phyloP scores from a whole-genome alignment of 108 stramenopile species.

The Cyclotella choctawhatcheeana region DNA sequence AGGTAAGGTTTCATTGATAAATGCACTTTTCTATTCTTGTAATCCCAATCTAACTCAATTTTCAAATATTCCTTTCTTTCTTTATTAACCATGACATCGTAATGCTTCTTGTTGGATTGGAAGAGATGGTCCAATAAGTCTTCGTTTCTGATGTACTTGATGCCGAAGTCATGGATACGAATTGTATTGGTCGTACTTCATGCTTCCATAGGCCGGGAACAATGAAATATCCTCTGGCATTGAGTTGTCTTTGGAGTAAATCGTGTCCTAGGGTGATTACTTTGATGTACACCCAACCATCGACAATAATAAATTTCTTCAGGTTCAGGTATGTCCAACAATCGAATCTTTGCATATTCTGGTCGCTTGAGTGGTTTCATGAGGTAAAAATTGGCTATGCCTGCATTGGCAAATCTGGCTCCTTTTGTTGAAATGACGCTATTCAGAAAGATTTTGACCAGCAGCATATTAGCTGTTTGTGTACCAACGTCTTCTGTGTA shows the following conservation, averaged over 20 bases:
- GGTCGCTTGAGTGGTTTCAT: slow-evolving; percentile 23
- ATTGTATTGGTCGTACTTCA: slow-evolving; percentile 18
- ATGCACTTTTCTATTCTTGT: background rate
- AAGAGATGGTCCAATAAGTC: slow-evolving; percentile 39
- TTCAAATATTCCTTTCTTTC: background rate
- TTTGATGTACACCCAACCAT: background rate
- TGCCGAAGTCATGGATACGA: slow-evolving; percentile 19
- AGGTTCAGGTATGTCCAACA: slow-evolving; percentile 34
- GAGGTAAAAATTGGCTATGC: background rate
- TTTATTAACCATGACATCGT: background rate
- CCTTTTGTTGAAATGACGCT: slow-evolving; percentile 38
- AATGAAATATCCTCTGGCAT: background rate
- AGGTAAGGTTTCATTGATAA: slow-evolving; percentile 13
- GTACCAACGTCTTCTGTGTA: slow-evolving; percentile 22
- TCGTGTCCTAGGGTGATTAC: slow-evolving; percentile 1
- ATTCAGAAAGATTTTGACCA: slow-evolving; percentile 20
- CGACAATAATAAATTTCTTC: background rate
- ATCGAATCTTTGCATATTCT: slow-evolving; percentile 49
- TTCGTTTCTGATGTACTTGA: slow-evolving; percentile 27
- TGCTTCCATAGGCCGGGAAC: slow-evolving; percentile 16
- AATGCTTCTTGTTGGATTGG: slow-evolving; percentile 12
- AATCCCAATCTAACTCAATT: background rate
- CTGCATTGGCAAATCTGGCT: slow-evolving; percentile 31
- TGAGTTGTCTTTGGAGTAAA: background rate
- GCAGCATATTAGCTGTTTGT: slow-evolving; percentile 25